Percentiles rank a stretch among this genome's conserved stretches.
Conservation (phyloP, 1,284 basidiomycete species). For the Cerioporus squamosus region DNA sequence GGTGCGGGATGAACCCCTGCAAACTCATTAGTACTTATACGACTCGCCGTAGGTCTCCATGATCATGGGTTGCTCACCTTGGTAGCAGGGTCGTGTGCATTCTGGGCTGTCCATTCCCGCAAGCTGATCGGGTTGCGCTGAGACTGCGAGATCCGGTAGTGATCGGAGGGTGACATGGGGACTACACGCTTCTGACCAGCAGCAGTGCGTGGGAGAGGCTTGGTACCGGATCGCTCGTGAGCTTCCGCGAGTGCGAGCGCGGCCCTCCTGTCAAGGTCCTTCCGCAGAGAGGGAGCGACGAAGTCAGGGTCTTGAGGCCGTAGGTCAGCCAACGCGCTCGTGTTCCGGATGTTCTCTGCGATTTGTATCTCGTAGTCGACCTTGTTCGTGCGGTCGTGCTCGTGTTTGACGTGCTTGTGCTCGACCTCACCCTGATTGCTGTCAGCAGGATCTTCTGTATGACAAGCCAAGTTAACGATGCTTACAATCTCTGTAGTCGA, state of each 20-base stretch:
- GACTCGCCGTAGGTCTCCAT: not conserved
- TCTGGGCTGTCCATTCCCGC: not conserved
- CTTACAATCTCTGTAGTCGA: conserved; percentile 39
- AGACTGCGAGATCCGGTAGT: conserved; percentile 18
- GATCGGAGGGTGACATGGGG: conserved; percentile 2
- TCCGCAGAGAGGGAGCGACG: not conserved
- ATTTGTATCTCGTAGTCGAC: conserved; percentile 3
- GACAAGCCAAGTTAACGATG: too few relatives aligned
- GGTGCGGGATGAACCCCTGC: conserved; percentile 27
- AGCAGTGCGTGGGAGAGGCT: not conserved
- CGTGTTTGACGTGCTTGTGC: conserved; percentile 36
- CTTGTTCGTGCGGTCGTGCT: conserved; percentile 39
- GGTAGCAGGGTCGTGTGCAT: not conserved
- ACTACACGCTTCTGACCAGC: not conserved
- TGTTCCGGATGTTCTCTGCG: not conserved
- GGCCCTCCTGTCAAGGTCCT: not conserved
- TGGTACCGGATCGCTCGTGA: not conserved
- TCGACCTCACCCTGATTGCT: conserved; percentile 36
- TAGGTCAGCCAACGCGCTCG: not conserved
- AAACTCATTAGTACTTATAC: not conserved
- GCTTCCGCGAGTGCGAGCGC: not conserved
- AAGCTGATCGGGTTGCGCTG: not conserved
- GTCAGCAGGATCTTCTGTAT: not conserved
- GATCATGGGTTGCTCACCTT: too few relatives aligned
- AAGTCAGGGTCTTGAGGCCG: not conserved